A percentile compares a stretch with the other conserved stretches of the same genome.
phyloP scores from a whole-genome alignment of 768 basidiomycete genomes.

The Hydnomerulius pinastri region DNA sequence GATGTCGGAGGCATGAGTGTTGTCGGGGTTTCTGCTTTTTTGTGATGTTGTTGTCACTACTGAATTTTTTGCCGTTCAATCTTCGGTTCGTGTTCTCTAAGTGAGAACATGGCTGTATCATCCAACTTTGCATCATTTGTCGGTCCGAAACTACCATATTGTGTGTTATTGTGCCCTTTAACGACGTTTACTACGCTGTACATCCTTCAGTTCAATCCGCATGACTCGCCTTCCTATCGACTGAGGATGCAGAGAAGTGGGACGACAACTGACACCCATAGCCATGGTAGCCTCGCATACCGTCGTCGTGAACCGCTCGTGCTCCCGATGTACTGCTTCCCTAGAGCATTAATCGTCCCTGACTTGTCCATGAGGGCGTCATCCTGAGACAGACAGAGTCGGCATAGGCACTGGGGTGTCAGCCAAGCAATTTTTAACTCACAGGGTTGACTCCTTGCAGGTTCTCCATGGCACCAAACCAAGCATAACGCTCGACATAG shows the following conservation, averaged over 20 bases:
- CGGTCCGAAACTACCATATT: conserved; percentile 16
- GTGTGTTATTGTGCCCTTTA: conserved; percentile 17
- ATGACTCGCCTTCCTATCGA: neutral
- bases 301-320: too few relatives aligned
- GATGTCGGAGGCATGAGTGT: conserved; percentile 41
- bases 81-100: conserved; percentile 5
- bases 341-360: too few relatives aligned
- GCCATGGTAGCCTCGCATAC: too few relatives aligned
- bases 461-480: too few relatives aligned
- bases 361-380: too few relatives aligned
- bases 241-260: neutral
- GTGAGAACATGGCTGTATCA: conserved; percentile 9
- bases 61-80: conserved; percentile 16
- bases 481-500: too few relatives aligned
- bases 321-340: too few relatives aligned
- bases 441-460: too few relatives aligned
- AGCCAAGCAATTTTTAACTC: too few relatives aligned
- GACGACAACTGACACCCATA: neutral
- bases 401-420: too few relatives aligned
- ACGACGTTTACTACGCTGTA: conserved; percentile 27
- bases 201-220: conserved; percentile 15
- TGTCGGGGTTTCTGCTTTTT: conserved; percentile 8
- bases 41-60: conserved; percentile 7
- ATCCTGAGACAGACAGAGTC: too few relatives aligned
- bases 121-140: conserved; percentile 23